Percentiles rank a stretch among this genome's conserved stretches.
These are phyloP conservation scores for Elsinoe fawcettii DNA, from an alignment of 2,329 filamentous ascomycete genomes.

Conservation along the genomic window DNA sequence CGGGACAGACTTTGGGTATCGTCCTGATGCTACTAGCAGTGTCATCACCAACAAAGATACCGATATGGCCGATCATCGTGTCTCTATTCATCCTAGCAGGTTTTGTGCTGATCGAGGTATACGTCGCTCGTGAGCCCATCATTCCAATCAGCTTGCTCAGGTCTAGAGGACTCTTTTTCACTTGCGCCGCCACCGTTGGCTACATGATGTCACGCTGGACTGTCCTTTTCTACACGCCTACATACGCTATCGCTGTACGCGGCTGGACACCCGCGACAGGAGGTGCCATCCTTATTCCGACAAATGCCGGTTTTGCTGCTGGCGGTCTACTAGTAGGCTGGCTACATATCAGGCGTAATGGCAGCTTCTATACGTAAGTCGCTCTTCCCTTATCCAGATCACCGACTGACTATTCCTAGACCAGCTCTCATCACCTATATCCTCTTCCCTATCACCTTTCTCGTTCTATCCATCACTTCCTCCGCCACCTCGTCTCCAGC, in stretches of 20 bases:
- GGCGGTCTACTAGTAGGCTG: conserved; percentile 67
- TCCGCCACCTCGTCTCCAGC: conserved; percentile 44
- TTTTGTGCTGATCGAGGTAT: conserved; percentile 56
- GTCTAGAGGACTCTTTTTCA: conserved; percentile 62
- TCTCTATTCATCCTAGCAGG: conserved; percentile 51
- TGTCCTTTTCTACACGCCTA: conserved; percentile 71
- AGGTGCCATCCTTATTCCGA: conserved; percentile 70
- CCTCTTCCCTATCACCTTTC: conserved; percentile 54
- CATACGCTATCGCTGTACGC: conserved; percentile 70
- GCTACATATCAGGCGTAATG: conserved; percentile 64
- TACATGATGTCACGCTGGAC: conserved; percentile 77
- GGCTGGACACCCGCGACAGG: conserved; percentile 61
- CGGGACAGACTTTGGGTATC: conserved; percentile 52
- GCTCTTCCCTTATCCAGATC: conserved; percentile 23
- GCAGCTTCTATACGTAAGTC: conserved; percentile 56
- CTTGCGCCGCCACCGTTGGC: conserved; percentile 65
- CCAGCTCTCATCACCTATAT: conserved; percentile 53
- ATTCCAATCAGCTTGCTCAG: conserved; percentile 64
- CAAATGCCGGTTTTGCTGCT: conserved; percentile 68
- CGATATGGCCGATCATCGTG: conserved; percentile 51
- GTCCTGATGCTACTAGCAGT: conserved; percentile 66
- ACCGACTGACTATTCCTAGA: not conserved
- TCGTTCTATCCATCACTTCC: conserved; percentile 50
- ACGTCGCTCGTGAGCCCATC: conserved; percentile 59
- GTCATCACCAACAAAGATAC: conserved; percentile 53